A percentile compares a stretch with the other conserved stretches of the same genome.
Evolutionary conservation across 257 asterid species (phyloP).

Genomic region (Gentiana dahurica): DNA sequence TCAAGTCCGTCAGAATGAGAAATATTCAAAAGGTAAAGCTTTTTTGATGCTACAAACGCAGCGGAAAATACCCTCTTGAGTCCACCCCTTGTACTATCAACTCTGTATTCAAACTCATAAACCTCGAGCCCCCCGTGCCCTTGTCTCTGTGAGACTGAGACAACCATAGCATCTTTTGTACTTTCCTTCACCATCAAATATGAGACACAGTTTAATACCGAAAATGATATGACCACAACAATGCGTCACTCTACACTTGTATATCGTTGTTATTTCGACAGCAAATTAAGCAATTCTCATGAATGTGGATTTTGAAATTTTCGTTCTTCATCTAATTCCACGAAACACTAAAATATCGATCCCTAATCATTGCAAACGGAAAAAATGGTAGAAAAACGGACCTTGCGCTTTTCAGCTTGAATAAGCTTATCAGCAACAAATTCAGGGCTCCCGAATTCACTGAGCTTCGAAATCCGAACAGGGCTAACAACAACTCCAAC

Average conservation of each 20-base stretch:
- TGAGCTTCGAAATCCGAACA: constrained; percentile 51
- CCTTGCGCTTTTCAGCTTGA: constrained; percentile 86
- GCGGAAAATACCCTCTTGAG: constrained; percentile 80
- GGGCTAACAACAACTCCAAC: constrained; percentile 83
- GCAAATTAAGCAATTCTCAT: too few relatives aligned
- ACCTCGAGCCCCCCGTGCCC: constrained; percentile 58
- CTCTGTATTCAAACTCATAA: constrained; percentile 79
- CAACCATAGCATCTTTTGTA: constrained; percentile 73
- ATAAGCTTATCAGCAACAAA: constrained; percentile 86
- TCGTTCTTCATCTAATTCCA: background rate
- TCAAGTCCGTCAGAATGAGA: constrained; percentile 56
- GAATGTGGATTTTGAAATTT: too few relatives aligned
- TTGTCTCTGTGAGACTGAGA: constrained; percentile 63
- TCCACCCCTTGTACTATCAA: constrained; percentile 92
- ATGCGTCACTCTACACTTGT: too few relatives aligned
- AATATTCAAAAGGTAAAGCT: constrained; percentile 74
- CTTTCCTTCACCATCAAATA: constrained; percentile 44
- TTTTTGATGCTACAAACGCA: constrained; percentile 72
- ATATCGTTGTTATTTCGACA: too few relatives aligned
- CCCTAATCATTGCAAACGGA: background rate
- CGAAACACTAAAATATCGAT: background rate
- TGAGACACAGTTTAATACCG: background rate
- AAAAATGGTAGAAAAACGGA: constrained; percentile 8
- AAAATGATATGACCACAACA: too few relatives aligned
- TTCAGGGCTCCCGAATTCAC: constrained; percentile 75